Percentiles rank a stretch among this genome's conserved stretches.
These are phyloP conservation scores for Vicia sativa DNA, from an alignment of 306 rosid species.

Conservation along the genomic window DNA sequence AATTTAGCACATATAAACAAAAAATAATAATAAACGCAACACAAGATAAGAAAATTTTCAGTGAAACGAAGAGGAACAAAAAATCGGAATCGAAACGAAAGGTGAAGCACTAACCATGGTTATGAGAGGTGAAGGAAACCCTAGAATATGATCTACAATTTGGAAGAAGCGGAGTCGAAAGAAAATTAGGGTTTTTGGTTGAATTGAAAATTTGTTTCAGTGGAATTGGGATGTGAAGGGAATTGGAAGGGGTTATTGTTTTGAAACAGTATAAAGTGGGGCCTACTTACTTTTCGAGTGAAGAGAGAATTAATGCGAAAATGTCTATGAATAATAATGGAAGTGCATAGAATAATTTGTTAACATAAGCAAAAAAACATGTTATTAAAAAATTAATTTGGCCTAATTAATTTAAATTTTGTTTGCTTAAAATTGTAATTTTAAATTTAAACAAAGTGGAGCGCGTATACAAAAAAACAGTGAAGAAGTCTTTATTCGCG, in stretches of 20 bases:
- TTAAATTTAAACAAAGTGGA: no score
- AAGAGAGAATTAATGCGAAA: no score
- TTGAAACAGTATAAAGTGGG: constrained; percentile 25
- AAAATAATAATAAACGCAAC: not conserved
- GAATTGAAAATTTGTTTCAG: constrained; percentile 30
- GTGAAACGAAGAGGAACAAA: not conserved
- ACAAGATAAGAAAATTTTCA: not conserved
- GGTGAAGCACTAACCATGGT: constrained; percentile 36
- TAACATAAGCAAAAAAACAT: no score
- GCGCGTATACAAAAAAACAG: no score
- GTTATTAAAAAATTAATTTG: no score
- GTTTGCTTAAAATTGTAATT: no score
- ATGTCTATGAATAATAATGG: no score
- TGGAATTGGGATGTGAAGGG: not conserved
- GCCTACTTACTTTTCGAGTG: constrained; percentile 31
- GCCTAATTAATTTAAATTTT: no score
- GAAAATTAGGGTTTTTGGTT: constrained; percentile 38
- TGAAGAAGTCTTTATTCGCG: no score
- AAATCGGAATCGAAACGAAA: constrained; percentile 14
- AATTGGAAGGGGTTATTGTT: constrained; percentile 9
- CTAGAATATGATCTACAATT: constrained; percentile 23
- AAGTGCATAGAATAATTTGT: no score
- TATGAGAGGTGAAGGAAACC: constrained; percentile 14
- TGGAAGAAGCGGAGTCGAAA: not conserved
- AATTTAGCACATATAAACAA: not conserved